Evolutionary conservation across 2,329 filamentous ascomycete species (phyloP).

Genomic region (Graphilbum fragrans): DNA sequence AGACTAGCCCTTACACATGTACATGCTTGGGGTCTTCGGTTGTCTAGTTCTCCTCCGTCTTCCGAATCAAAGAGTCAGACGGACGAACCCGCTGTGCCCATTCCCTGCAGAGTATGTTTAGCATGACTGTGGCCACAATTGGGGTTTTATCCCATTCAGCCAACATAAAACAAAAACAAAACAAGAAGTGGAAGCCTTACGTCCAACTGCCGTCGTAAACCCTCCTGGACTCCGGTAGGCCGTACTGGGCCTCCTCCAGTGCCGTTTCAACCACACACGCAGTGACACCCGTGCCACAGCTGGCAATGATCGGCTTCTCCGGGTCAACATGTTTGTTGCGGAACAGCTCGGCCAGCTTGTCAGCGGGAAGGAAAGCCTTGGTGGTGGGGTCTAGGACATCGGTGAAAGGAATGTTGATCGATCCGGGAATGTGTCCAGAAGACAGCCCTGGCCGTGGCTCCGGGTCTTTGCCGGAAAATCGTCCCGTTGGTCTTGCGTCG

Average conservation of each 20-base stretch:
- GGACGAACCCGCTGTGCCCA: slow-evolving; percentile 12
- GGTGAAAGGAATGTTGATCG: slow-evolving; percentile 69
- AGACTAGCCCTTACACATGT: too few species aligned
- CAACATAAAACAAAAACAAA: neutral
- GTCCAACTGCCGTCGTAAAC: slow-evolving; percentile 98
- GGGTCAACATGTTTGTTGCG: slow-evolving; percentile 69
- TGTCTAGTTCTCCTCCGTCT: slow-evolving; percentile 1
- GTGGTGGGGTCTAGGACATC: slow-evolving; percentile 71
- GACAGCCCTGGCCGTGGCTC: slow-evolving; percentile 79
- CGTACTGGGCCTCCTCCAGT: slow-evolving; percentile 65
- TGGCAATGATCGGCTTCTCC: slow-evolving; percentile 69
- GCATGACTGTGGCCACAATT: neutral
- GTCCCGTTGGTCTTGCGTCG: slow-evolving; percentile 68
- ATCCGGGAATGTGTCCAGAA: slow-evolving; percentile 85
- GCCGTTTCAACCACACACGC: slow-evolving; percentile 85
- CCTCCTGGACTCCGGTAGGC: slow-evolving; percentile 51
- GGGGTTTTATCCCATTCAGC: neutral
- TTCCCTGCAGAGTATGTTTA: slow-evolving; percentile 4
- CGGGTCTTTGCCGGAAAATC: slow-evolving; percentile 72
- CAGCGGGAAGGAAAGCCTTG: slow-evolving; percentile 63
- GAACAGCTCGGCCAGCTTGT: slow-evolving; percentile 66
- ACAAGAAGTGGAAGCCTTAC: slow-evolving; percentile 40
- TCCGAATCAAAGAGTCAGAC: slow-evolving; percentile 9
- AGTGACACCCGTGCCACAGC: slow-evolving; percentile 88
- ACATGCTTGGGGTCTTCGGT: too few species aligned